A percentile compares a stretch with the other conserved stretches of the same genome.
phyloP scores from a whole-genome alignment of 768 basidiomycete species.

The Agrocybe pediades region DNA sequence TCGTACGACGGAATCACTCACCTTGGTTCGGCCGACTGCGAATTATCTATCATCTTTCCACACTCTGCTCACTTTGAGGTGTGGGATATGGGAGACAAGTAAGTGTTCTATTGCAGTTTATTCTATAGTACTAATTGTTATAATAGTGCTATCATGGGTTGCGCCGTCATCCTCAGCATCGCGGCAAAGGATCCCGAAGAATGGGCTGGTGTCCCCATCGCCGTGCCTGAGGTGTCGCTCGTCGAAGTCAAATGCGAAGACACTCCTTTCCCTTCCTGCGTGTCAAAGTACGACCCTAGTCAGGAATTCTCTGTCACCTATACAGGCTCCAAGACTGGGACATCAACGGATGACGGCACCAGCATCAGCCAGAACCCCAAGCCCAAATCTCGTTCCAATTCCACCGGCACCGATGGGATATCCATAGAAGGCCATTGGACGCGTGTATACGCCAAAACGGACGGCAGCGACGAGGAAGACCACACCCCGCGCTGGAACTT shows the following conservation, averaged over 20 bases:
- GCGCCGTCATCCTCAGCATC: slow-evolving; percentile 32
- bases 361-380: neutral
- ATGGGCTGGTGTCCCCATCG: slow-evolving; percentile 30
- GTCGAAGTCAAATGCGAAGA: slow-evolving; percentile 34
- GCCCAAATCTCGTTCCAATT: neutral
- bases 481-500: slow-evolving; percentile 32
- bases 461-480: slow-evolving; percentile 11
- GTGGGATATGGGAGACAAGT: slow-evolving; percentile 37
- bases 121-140: neutral
- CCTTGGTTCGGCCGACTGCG: slow-evolving; percentile 28
- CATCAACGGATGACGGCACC: slow-evolving; percentile 7
- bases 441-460: slow-evolving; percentile 23
- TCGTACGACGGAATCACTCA: slow-evolving; percentile 24
- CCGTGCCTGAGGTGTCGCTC: slow-evolving; percentile 33
- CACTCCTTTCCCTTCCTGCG: slow-evolving; percentile 18
- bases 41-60: slow-evolving; percentile 29
- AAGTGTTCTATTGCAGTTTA: slow-evolving; percentile 8
- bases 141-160: slow-evolving; percentile 25
- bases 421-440: slow-evolving; percentile 33
- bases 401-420: slow-evolving; percentile 21
- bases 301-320: slow-evolving; percentile 16
- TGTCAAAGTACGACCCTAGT: slow-evolving; percentile 12
- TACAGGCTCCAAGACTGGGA: slow-evolving; percentile 8
- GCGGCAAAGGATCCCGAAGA: slow-evolving; percentile 28
- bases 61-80: slow-evolving; percentile 32